phyloP scores from a whole-genome alignment of 352 stramenopile species.

The Pythium dissimile region DNA sequence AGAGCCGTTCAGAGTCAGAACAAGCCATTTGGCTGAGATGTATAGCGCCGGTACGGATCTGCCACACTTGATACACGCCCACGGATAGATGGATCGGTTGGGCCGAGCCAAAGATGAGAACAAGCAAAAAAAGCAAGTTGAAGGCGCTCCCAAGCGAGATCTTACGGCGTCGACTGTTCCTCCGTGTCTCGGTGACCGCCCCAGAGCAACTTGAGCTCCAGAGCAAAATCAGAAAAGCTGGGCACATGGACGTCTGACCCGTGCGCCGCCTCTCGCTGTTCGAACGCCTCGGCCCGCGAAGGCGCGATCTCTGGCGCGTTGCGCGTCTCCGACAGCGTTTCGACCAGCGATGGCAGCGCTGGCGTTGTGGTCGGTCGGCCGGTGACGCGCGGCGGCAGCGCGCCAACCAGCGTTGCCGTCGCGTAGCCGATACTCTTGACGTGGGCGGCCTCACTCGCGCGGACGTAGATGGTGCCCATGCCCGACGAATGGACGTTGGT shows the following conservation, averaged over 20 bases:
- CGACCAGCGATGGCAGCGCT: constrained; percentile 1
- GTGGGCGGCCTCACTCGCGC: constrained; percentile 5
- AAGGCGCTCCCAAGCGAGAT: not conserved
- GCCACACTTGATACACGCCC: not conserved
- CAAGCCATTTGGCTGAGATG: not conserved
- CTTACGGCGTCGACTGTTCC: not conserved
- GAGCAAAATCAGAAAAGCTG: constrained; percentile 3
- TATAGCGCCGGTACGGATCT: not conserved
- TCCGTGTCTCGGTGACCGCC: not conserved
- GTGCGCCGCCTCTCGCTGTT: not conserved
- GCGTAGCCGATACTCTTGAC: constrained; percentile 1
- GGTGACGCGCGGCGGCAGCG: constrained; percentile 5
- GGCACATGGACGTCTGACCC: constrained; percentile 3
- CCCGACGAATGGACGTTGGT: constrained; percentile 2
- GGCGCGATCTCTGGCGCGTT: not conserved
- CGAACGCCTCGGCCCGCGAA: not conserved
- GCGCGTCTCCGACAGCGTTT: not conserved
- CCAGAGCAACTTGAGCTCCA: constrained; percentile 7
- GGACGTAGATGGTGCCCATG: not conserved
- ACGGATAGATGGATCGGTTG: too few species aligned
- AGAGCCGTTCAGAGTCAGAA: constrained; percentile 18
- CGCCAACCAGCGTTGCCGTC: constrained; percentile 1
- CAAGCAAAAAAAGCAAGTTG: too few species aligned
- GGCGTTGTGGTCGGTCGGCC: not conserved
- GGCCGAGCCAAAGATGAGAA: too few species aligned